Evolutionary conservation across 768 basidiomycete genomes (phyloP).

Genomic region (Cyclocybe aegerita): DNA sequence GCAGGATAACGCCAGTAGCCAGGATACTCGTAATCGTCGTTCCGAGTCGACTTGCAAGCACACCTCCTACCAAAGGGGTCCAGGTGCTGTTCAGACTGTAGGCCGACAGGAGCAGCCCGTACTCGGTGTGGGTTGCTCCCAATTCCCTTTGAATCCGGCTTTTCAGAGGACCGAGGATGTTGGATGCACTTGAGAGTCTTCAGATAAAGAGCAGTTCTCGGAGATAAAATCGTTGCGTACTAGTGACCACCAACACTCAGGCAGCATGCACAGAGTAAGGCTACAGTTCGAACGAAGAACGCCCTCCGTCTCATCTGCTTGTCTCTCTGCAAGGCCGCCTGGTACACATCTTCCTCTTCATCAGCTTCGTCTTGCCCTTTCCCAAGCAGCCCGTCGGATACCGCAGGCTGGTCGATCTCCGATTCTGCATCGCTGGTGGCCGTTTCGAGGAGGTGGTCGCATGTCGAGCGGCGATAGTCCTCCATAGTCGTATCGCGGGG

Average conservation of each 20-base stretch:
- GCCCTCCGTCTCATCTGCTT: conserved; percentile 26
- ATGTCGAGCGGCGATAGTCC: conserved; percentile 18
- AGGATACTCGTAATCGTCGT: conserved; percentile 71
- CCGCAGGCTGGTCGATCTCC: conserved; percentile 19
- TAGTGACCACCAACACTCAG: conserved; percentile 79
- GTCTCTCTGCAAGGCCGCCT: too few relatives aligned
- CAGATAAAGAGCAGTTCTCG: neutral
- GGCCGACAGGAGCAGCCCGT: conserved; percentile 74
- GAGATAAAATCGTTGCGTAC: conserved; percentile 35
- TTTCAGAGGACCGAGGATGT: conserved; percentile 80
- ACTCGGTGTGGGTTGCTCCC: conserved; percentile 75
- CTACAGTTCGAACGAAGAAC: conserved; percentile 54
- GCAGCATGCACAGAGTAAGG: conserved; percentile 70
- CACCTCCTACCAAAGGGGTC: conserved; percentile 78
- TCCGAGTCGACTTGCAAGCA: conserved; percentile 69
- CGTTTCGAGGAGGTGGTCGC: conserved; percentile 16
- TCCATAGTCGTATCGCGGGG: neutral
- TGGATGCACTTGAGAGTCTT: conserved; percentile 50
- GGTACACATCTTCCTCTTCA: neutral
- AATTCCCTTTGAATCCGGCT: conserved; percentile 66
- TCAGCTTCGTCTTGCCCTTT: conserved; percentile 1
- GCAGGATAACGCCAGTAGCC: conserved; percentile 71
- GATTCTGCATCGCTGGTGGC: conserved; percentile 13
- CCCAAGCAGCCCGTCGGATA: conserved; percentile 22
- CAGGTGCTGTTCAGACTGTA: conserved; percentile 70